Evolutionary conservation across 352 stramenopile species (phyloP).

Genomic region (Phytophthora meadii): DNA sequence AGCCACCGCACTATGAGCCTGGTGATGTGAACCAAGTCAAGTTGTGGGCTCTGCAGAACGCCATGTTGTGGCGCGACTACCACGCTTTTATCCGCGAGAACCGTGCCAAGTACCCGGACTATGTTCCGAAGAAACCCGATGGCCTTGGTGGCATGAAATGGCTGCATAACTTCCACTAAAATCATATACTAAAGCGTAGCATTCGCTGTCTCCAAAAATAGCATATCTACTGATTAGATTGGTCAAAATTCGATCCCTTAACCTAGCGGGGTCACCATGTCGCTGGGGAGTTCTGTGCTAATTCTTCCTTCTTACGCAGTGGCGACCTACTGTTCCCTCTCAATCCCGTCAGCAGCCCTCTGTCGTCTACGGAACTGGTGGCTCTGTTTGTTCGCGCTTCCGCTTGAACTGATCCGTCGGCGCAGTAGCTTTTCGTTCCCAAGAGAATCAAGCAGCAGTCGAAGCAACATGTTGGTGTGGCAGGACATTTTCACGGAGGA

Average conservation of each 20-base stretch:
- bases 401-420: background rate
- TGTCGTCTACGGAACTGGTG: constrained; percentile 33
- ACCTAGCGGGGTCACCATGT: background rate
- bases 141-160: too few relatives aligned
- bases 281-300: background rate
- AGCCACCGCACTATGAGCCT: background rate
- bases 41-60: background rate
- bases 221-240: constrained; percentile 5
- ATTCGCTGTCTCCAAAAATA: too few relatives aligned
- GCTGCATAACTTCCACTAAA: too few relatives aligned
- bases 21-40: background rate
- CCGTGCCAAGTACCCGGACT: background rate
- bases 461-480: constrained; percentile 65
- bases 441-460: constrained; percentile 29
- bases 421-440: constrained; percentile 39
- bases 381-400: constrained; percentile 28
- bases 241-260: constrained; percentile 5
- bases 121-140: background rate
- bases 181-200: too few relatives aligned
- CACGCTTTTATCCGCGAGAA: background rate
- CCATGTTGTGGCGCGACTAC: background rate
- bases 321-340: background rate
- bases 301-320: background rate
- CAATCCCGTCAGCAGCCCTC: background rate
- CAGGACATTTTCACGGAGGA: constrained; percentile 76